Conservation (phyloP, 2,329 filamentous ascomycete species). For the Periconia sp. region DNA sequence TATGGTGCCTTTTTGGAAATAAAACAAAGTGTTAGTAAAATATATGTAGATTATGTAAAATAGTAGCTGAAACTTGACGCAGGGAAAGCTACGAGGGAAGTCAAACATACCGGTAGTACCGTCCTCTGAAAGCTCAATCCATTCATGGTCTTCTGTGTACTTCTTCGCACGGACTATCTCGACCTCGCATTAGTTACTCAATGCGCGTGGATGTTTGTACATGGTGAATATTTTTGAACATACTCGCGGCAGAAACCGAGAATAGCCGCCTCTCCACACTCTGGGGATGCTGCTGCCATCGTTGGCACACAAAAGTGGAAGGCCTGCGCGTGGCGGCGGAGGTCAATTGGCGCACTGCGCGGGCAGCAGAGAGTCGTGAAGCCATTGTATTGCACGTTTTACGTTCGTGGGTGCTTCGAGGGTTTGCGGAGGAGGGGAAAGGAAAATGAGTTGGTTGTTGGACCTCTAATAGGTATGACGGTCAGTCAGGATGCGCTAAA, state of each 20-base stretch:
- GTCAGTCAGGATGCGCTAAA: constrained; percentile 2
- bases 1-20: constrained; percentile 57
- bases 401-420: neutral
- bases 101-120: constrained; percentile 69
- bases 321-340: constrained; percentile 28
- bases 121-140: constrained; percentile 86
- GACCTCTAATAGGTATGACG: constrained; percentile 2
- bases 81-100: neutral
- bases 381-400: constrained; percentile 33
- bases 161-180: constrained; percentile 67
- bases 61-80: neutral
- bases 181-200: constrained; percentile 5
- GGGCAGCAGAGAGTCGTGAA: constrained; percentile 33
- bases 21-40: neutral
- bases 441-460: neutral
- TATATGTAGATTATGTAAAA: neutral
- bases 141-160: constrained; percentile 98
- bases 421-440: neutral
- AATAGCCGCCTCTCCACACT: constrained; percentile 37
- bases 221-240: constrained; percentile 4
- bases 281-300: constrained; percentile 21
- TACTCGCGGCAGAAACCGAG: constrained; percentile 41
- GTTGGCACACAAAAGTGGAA: constrained; percentile 25
- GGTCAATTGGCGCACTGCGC: constrained; percentile 39
- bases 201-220: neutral